Percentiles rank a stretch among this genome's conserved stretches.
Evolutionary conservation across 177 flowering plant species (phyloP).

Genomic region (Vitis hybrid): DNA sequence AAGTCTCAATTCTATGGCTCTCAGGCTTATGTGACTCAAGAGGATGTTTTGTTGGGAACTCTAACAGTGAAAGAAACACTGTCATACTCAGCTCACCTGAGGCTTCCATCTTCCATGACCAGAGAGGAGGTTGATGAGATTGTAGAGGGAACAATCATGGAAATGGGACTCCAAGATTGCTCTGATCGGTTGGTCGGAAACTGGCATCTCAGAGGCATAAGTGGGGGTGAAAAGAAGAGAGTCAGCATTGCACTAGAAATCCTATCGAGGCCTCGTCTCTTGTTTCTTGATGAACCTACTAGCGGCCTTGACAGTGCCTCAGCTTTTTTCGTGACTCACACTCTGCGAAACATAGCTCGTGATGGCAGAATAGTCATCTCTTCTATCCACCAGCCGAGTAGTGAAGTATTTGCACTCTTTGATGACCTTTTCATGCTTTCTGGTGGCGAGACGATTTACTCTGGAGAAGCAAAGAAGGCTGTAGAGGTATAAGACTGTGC

Average conservation of each 20-base stretch:
- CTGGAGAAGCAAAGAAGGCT: constrained; percentile 18
- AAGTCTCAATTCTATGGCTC: background rate
- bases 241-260: constrained; percentile 20
- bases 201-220: constrained; percentile 18
- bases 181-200: constrained; percentile 12
- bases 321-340: constrained; percentile 15
- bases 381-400: constrained; percentile 1
- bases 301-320: constrained; percentile 2
- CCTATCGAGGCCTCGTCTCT: constrained; percentile 14
- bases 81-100: constrained; percentile 17
- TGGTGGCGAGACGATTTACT: constrained; percentile 16
- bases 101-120: constrained; percentile 12
- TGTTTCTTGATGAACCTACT: constrained; percentile 21
- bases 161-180: constrained; percentile 21
- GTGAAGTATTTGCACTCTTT: constrained; percentile 16
- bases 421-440: constrained; percentile 18
- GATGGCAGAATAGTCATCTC: constrained; percentile 18
- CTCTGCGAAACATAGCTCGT: constrained; percentile 13
- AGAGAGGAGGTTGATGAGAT: constrained; percentile 6
- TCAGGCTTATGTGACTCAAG: constrained; percentile 24
- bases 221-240: constrained; percentile 20
- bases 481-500: constrained; percentile 9
- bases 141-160: constrained; percentile 17
- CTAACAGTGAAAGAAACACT: constrained; percentile 15
- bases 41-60: constrained; percentile 20